Percentiles rank a stretch among this genome's conserved stretches.
phyloP scores from a whole-genome alignment of 192 early-diverging fungal genomes.

The Podila horticola region DNA sequence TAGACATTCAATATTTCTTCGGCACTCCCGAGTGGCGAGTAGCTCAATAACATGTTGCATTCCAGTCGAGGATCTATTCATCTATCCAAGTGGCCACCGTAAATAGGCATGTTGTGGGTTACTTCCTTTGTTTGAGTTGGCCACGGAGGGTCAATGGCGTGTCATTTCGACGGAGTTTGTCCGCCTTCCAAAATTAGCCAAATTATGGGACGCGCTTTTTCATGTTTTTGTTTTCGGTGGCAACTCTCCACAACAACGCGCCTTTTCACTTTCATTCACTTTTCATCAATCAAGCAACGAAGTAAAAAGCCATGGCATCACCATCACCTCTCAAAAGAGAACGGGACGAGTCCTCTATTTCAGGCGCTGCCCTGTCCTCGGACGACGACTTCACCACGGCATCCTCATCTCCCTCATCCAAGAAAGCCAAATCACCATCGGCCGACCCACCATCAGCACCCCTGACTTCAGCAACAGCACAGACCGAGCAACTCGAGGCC shows the following conservation, averaged over 20 bases:
- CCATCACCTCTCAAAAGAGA: conserved; percentile 38
- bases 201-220: conserved; percentile 31
- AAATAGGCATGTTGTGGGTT: too few relatives aligned
- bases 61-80: neutral
- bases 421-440: conserved; percentile 42
- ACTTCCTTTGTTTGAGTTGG: too few relatives aligned
- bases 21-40: too few relatives aligned
- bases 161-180: neutral
- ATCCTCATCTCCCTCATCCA: conserved; percentile 23
- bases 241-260: neutral
- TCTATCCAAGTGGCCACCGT: neutral
- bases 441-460: neutral
- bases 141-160: neutral
- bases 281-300: neutral
- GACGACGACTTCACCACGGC: conserved; percentile 45
- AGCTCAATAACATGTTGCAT: too few relatives aligned
- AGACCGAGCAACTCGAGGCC: conserved; percentile 52
- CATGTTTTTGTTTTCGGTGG: conserved; percentile 3
- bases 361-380: conserved; percentile 15
- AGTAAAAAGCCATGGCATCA: conserved; percentile 24
- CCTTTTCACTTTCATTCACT: neutral
- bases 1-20: too few relatives aligned
- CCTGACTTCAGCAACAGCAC: neutral
- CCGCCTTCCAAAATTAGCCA: neutral
- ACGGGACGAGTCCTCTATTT: conserved; percentile 10